Evolutionary conservation across 148 eudicot species (phyloP), one percentile per base, ranked within the genome.

Genomic region (Selenicereus undatus): DNA sequence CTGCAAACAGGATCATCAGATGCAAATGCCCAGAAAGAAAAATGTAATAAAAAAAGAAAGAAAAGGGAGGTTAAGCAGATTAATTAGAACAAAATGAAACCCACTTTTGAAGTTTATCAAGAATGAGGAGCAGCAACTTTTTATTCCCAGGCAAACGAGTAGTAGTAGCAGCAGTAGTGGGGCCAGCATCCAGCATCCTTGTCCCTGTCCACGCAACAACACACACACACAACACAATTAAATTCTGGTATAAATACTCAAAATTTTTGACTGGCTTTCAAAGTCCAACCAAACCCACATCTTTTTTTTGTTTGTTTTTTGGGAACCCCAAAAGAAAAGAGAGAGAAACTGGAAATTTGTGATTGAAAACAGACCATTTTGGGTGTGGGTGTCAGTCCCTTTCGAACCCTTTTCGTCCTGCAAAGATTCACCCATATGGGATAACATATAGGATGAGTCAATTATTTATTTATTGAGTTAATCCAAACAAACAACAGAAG

Each of bases 51-150:
- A 8, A 7, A 50, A 8, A 72, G 4, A 13, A 32, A 18, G n/a
- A 48, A 26, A 16, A 32, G 5, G 17, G 48, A 26, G 18, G 4
- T 2, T 56, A 30, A 36, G 22, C 71, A 35, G 24, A 56, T 24
- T 2, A 18, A 56, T 2, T 85, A 71, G 27, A 29, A 52, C 64
- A 76, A 76, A 76, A 62, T 21, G 76, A 52, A 84, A 81, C 95
- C 74, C 58, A 95, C 98, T 93, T 93, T 91, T 93, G 98, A 81
- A 93, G 97, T 84, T 91, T 95, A 84, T 95, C 98, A 88, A 95
- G 92, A 70, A 95, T 87, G 89, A 90, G 90, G 11, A 93, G 76
- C 87, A 95, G 87, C 88, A 91, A 87, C 91, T 90, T 93, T 93
- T 90, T 93, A 81, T 95, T 66, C 71, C 35, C 93, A 82, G 96